Evolutionary conservation across 768 basidiomycete genomes (phyloP), one percentile per base, ranked within the genome.

Genomic region (Hypholoma fasciculare): DNA sequence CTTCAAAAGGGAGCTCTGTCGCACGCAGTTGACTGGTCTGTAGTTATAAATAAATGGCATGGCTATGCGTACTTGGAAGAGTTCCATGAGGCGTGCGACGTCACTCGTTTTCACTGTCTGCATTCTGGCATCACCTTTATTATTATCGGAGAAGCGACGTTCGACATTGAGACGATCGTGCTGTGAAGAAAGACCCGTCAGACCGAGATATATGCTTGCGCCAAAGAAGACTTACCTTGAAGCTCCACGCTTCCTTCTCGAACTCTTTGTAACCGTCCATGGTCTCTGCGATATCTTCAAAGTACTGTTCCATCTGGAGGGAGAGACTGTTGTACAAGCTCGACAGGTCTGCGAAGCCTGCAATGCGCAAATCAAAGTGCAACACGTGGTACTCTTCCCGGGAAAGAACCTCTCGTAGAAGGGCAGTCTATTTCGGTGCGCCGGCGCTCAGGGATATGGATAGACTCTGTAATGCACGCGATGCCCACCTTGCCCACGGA

Each of bases 361-460:
- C 83, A 49, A 93, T 91, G 4, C 91, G 85, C 43, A 94, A 78
- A 70, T 94, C 91, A 62, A 94, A 90, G 66, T 92, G 88, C 49
- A 93, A 79, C 54, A 93, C 89, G 72, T 92, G 89, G 66, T 88
- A 94, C 50, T 75, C 76, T 9, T 85, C 79, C 17, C 78, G 75
- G 11, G 84, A 85, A 23, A 94, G 82, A 26, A 93, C 84, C 71
- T 94, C 89, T 46, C 91, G 82, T 12, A 94, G 77, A 7, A 94
- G 80, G 0, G 88, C 85, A 5, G 92, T 94, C 87, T 92, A 64
- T 23, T 34, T 49, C 36, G 19, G 13, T 1, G 36, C 30, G 30
- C 30, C 30, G 30, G 30, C 30, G 30, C 30, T 34, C 42, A 6
- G 40, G 16, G 23, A 52, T 42, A 47, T 27, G n/a, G 9, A 9